Base-by-base conservation (phyloP, 1,284 basidiomycete genomes). In the Cryptococcus floricola region DNA sequence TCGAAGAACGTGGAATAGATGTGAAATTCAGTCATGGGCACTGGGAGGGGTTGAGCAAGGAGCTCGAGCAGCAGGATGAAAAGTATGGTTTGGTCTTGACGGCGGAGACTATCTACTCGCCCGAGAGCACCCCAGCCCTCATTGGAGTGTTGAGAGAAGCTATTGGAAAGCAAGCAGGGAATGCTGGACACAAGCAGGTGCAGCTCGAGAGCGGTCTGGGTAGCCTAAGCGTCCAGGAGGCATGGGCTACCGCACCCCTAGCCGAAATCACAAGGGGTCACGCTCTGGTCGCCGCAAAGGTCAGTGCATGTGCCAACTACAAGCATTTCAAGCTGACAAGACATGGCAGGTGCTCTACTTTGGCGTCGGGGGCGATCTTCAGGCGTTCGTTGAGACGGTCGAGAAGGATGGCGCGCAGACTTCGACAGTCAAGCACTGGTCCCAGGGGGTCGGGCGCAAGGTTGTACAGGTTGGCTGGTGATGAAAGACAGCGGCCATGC, bases 61-160 rank as follows among this genome's bases (percentile, higher is more conserved):
- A 54, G 7, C 48, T 50, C 14, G 66, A 41, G 23, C n/a, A 23
- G 28, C 42, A 51, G 39, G 62, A 18, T 59, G 8, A 61, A 52
- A 42, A 57, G 60, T 92, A 89, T 72, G 83, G 91, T 65, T 61
- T 95, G 48, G 78, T 95, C 1, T 77, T 98, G 47, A 92, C 91
- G 0, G 89, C 90, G 19, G 95, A 98, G 78, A 98, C 95, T 23
- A 91, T 97, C 31, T 98, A 98, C 70, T 80, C 85, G 10, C 78
- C 82, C 27, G 82, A 85, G 0, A 87, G 84, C 57, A 80, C 96
- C 0, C 79, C 79, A 0, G 78, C 85, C n/a, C 79, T 97, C 23
- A 78, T 92, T 13, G 68, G 78, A 28, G 78, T 83, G 1, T 64
- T 84, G 5, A 60, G 67, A 31, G 48, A 52, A 9, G 65, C 67